Base-by-base conservation (phyloP, 768 basidiomycete species). In the Agaricus sinodeliciosus region DNA sequence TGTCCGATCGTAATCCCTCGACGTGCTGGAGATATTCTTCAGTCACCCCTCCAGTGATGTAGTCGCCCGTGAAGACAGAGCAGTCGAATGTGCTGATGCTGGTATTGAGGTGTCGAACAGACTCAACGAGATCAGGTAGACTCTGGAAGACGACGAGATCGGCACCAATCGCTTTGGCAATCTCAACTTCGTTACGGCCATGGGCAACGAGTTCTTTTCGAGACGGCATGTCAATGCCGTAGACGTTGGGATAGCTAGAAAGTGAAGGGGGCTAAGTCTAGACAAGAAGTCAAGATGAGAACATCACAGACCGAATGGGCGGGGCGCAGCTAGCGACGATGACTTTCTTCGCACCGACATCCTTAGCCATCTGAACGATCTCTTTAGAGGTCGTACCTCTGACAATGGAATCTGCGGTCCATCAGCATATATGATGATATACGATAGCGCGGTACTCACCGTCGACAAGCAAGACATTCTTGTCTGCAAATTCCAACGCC, bases 221-320 rank as follows among this genome's bases (percentile, higher is more conserved):
- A 3, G 94, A 92, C 27, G 96, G 95, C 96, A 98, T 99, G 72
- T 99, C 96, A 64, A 99, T 99, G 16, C 96, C 96, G 68, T 99
- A 98, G 4, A 99, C 96, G 64, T 98, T 96, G 4, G 94, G 86
- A 65, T 83, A 81, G 25, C 91, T 90, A 53, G 1, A 11, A 18
- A n/a, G 19, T 39, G 18, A 4, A 16, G 27, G 22, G 13, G 18
- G 51, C 36, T 45, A 51, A 35, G 25, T 27, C 27, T 31, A 31
- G 5, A 15, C n/a, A 9, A 2, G 13, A 13, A 9, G 15, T 28
- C 11, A 18, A 8, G 2, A 34, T 3, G 45, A 12, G 28, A 19
- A 19, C n/a, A 7, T 12, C 2, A 60, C 74, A 39, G 56, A 90
- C 82, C 94, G 82, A 60, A 99, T 98, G 0, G 96, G 92, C 5